A percentile compares a stretch with the other conserved stretches of the same genome.
phyloP scores from a whole-genome alignment of 139 green algal genomes.

The Micractinium sp. region DNA sequence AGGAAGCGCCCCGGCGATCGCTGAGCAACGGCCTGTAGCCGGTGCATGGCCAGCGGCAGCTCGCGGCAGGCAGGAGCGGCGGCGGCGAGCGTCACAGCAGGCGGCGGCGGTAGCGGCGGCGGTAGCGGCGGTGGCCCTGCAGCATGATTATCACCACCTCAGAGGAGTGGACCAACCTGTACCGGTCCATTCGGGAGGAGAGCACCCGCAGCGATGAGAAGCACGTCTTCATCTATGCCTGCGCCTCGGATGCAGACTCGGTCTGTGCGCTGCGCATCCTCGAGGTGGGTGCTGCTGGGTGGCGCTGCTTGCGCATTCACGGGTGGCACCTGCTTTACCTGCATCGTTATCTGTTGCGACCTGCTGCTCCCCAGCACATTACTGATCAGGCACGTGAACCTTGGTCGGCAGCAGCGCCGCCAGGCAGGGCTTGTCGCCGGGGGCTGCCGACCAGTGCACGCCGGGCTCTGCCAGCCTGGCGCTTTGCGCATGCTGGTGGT shows the following conservation, averaged over 20 bases:
- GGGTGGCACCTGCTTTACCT: not conserved
- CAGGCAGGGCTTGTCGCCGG: not conserved
- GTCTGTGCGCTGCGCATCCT: slow-evolving; percentile 74
- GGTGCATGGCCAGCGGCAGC: not conserved
- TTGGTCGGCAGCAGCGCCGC: no score
- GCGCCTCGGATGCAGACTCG: slow-evolving; percentile 72
- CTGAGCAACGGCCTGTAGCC: no score
- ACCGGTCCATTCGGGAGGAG: slow-evolving; percentile 64
- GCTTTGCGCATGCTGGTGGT: not conserved
- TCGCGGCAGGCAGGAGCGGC: not conserved
- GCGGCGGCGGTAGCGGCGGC: not conserved
- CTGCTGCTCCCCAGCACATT: not conserved
- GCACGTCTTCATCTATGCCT: slow-evolving; percentile 69
- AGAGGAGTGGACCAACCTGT: slow-evolving; percentile 48
- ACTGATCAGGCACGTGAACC: no score
- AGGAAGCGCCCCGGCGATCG: not conserved
- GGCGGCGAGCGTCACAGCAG: not conserved
- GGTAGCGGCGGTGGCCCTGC: not conserved
- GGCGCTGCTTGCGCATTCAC: not conserved
- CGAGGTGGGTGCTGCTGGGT: slow-evolving; percentile 52
- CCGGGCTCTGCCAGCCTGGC: not conserved
- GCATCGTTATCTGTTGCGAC: no score
- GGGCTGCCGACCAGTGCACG: not conserved
- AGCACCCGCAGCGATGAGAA: slow-evolving; percentile 66
- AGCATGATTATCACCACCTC: slow-evolving; percentile 38